Percentiles rank a stretch among this genome's conserved stretches.
Conservation (phyloP, 345 rosid species). For the Clausena lansium region DNA sequence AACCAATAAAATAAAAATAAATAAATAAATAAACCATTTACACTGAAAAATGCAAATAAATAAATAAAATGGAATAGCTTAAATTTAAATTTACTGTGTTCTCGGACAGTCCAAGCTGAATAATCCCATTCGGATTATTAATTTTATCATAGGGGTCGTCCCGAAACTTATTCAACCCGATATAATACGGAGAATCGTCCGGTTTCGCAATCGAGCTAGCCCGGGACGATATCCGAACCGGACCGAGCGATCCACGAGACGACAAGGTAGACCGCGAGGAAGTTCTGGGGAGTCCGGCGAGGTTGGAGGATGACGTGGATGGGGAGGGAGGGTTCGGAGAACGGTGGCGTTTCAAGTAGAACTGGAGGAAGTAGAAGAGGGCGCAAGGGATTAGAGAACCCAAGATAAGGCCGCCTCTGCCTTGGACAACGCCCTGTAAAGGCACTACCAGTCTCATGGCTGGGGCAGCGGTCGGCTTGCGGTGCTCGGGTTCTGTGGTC, state of each 20-base stretch:
- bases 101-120: constrained; percentile 90
- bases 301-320: constrained; percentile 40
- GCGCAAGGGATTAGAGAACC: constrained; percentile 90
- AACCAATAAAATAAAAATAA: constrained; percentile 1
- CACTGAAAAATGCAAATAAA: neutral
- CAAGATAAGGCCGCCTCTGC: constrained; percentile 73
- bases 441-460: constrained; percentile 84
- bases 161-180: constrained; percentile 59
- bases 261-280: constrained; percentile 51
- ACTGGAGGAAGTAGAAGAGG: constrained; percentile 75
- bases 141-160: constrained; percentile 59
- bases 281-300: constrained; percentile 49
- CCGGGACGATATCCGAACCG: constrained; percentile 54
- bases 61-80: neutral
- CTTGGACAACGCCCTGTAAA: constrained; percentile 75
- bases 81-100: constrained; percentile 48
- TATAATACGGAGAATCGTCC: constrained; percentile 61
- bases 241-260: constrained; percentile 54
- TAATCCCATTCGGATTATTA: constrained; percentile 53
- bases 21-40: neutral
- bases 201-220: constrained; percentile 57
- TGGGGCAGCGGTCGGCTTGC: constrained; percentile 26
- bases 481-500: constrained; percentile 10
- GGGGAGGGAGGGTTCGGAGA: constrained; percentile 33
- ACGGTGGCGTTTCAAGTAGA: constrained; percentile 68